Base-by-base conservation (phyloP, 1,284 basidiomycete genomes). In the Papiliotrema laurentii region DNA sequence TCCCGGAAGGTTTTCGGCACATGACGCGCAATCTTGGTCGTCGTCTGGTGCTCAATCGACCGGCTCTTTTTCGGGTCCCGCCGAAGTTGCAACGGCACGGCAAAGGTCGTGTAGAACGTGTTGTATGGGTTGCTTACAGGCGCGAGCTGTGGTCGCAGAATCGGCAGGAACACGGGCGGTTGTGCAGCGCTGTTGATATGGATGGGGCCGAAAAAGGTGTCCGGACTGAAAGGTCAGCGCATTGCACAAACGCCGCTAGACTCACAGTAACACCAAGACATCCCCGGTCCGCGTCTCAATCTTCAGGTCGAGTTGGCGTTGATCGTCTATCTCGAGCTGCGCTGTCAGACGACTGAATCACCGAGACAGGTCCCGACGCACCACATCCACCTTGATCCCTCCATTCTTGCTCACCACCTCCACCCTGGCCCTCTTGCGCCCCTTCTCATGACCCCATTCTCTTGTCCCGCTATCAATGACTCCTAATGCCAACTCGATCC, bases 271-370 rank as follows among this genome's bases (percentile, higher is more conserved):
- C 1, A 72, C 45, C 28, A 69, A 43, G 6, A 72, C 57, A 50
- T 72, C 67, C 4, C 67, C 69, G 2, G 57, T 41, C 27, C 59
- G 64, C 2, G 66, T 66, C 27, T 67, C 61, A 16, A 71, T 51
- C 24, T 50, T 52, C 5, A 68, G 18, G 45, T 64, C 58, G 21
- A 63, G 27, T 51, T 69, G 64, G 5, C 66, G 53, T 31, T 59
- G 55, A 2, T 47, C 18, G 21, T 65, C 63, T 4, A 72, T 37
- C 37, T 67, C 64, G 21, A 68, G 38, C 69, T 71, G 37, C 18
- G 16, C 28, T n/a, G n/a, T n/a, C n/a, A n/a, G 33, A 27, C 36
- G 45, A 54, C 38, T 54, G 51, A 38, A 18, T 45, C 14, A 26
- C 21, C 21, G 18, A 35, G 24, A 25, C 14, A n/a, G n/a, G 16